These are phyloP conservation scores for Solanum virginianum DNA, from an alignment of 257 asterid species.

Conservation along the genomic window DNA sequence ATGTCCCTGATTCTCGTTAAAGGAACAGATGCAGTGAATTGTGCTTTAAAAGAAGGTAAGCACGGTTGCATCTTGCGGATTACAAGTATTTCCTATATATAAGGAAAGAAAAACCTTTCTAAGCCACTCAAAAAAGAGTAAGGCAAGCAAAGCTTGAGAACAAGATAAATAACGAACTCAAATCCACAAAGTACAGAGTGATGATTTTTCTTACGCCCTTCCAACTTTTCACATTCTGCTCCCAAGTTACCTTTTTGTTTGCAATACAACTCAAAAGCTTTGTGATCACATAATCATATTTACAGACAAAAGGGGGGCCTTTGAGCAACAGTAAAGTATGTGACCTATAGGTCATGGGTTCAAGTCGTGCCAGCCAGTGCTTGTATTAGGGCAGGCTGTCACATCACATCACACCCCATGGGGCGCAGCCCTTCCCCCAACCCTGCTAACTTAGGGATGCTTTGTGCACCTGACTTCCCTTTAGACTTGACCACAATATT, in stretches of 20 bases:
- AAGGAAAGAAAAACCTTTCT: neutral
- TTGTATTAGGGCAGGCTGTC: too few relatives aligned
- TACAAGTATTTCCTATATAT: slow-evolving; percentile 75
- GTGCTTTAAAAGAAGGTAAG: slow-evolving; percentile 95
- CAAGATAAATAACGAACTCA: neutral
- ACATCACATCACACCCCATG: too few relatives aligned
- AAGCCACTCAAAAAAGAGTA: neutral
- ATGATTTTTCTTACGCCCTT: neutral
- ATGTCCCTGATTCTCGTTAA: slow-evolving; percentile 91
- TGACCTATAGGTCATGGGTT: too few relatives aligned
- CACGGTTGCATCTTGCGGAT: slow-evolving; percentile 96
- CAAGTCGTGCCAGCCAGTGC: too few relatives aligned
- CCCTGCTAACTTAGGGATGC: too few relatives aligned
- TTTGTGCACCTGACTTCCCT: too few relatives aligned
- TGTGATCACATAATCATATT: neutral
- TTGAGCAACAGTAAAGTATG: too few relatives aligned
- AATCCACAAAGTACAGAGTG: neutral
- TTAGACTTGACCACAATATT: neutral
- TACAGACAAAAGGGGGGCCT: neutral
- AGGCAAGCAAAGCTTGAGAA: neutral
- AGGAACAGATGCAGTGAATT: slow-evolving; percentile 96
- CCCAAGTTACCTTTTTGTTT: neutral
- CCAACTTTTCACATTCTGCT: neutral
- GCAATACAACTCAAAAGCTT: neutral
- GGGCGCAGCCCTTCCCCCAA: too few relatives aligned